Conservation (phyloP, 306 rosid genomes). For the Quercus ilex region DNA sequence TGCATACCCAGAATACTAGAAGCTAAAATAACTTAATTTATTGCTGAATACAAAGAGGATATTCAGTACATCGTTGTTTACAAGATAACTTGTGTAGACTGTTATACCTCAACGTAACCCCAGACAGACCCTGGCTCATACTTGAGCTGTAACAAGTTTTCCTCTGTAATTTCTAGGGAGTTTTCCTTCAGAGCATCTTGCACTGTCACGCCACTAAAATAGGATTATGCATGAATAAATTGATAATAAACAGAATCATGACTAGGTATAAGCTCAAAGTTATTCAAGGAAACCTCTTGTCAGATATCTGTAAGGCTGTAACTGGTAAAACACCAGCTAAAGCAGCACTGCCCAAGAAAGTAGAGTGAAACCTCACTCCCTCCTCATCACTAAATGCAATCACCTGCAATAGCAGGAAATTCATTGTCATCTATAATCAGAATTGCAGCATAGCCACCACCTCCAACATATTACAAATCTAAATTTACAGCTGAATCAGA, state of each 20-base stretch:
- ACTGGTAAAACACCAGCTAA: conserved; percentile 76
- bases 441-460: conserved; percentile 1
- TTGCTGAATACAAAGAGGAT: neutral
- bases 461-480: neutral
- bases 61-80: neutral
- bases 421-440: neutral
- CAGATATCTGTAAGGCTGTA: conserved; percentile 57
- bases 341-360: conserved; percentile 93
- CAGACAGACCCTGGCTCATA: conserved; percentile 82
- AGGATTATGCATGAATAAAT: conserved; percentile 16
- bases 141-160: conserved; percentile 59
- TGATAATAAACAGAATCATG: neutral
- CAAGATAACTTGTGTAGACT: neutral
- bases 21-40: neutral
- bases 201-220: conserved; percentile 56
- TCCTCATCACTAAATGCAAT: conserved; percentile 97
- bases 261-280: conserved; percentile 9
- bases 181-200: conserved; percentile 63
- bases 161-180: conserved; percentile 57
- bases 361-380: conserved; percentile 93
- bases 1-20: neutral
- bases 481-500: neutral
- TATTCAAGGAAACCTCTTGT: conserved; percentile 62
- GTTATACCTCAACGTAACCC: conserved; percentile 85
- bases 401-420: conserved; percentile 46